Percentiles rank a stretch among this genome's conserved stretches.
These are phyloP conservation scores for Inonotus obliquus DNA, from an alignment of 1,284 basidiomycete species.

Conservation along the genomic window DNA sequence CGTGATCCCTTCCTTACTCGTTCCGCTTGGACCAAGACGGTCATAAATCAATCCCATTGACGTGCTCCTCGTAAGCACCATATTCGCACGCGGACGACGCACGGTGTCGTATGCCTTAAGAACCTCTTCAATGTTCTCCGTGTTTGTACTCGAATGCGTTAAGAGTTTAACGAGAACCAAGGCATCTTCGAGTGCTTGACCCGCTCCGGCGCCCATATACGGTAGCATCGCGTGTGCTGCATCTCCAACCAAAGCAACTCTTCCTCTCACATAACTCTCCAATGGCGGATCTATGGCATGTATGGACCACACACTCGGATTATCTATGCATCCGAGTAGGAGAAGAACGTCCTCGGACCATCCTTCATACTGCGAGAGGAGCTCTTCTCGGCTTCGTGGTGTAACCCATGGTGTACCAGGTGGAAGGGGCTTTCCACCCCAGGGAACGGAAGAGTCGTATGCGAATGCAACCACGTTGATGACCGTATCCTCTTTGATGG, in stretches of 20 bases:
- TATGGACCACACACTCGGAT: slow-evolving; percentile 55
- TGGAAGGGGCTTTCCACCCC: slow-evolving; percentile 34
- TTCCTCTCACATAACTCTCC: slow-evolving; percentile 40
- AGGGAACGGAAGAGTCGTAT: slow-evolving; percentile 35
- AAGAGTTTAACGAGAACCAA: slow-evolving; percentile 47
- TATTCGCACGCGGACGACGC: slow-evolving; percentile 18
- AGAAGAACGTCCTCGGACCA: slow-evolving; percentile 45
- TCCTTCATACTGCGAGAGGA: slow-evolving; percentile 42
- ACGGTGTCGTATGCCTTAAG: slow-evolving; percentile 17
- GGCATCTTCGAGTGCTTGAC: slow-evolving; percentile 60
- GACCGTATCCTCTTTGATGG: slow-evolving; percentile 40
- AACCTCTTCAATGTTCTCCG: slow-evolving; percentile 39
- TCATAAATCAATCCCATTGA: slow-evolving; percentile 32
- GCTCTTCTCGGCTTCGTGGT: slow-evolving; percentile 36
- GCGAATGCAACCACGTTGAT: slow-evolving; percentile 53
- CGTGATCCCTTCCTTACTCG: slow-evolving; percentile 26
- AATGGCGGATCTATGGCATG: slow-evolving; percentile 50
- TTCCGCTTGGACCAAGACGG: slow-evolving; percentile 29
- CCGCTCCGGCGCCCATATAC: slow-evolving; percentile 58
- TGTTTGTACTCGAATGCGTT: slow-evolving; percentile 38
- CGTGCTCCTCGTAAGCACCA: slow-evolving; percentile 12
- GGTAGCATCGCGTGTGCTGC: slow-evolving; percentile 59
- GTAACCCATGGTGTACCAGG: slow-evolving; percentile 43
- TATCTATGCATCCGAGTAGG: slow-evolving; percentile 43
- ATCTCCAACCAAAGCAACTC: slow-evolving; percentile 54